Conservation (phyloP, 2,329 filamentous ascomycete genomes). For the Colletotrichum orchidophilum region DNA sequence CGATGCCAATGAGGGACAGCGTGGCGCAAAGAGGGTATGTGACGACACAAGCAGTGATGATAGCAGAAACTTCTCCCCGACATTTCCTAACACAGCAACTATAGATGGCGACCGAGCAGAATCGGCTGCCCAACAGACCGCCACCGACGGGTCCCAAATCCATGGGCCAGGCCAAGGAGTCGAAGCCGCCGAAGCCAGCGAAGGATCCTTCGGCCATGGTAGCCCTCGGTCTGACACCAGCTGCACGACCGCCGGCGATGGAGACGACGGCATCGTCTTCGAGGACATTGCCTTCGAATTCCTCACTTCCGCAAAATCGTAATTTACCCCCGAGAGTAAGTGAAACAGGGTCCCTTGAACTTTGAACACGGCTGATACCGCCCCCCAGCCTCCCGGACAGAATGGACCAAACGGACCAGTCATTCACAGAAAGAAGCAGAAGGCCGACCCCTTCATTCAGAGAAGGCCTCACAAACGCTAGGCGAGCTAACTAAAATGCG, state of each 20-base stretch:
- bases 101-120: constrained; percentile 31
- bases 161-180: constrained; percentile 3
- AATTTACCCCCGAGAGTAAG: constrained; percentile 26
- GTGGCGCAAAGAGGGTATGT: constrained; percentile 54
- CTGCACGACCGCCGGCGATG: constrained; percentile 50
- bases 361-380: constrained; percentile 3
- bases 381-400: constrained; percentile 13
- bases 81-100: constrained; percentile 16
- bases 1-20: constrained; percentile 48
- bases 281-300: constrained; percentile 25
- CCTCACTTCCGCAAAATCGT: constrained; percentile 6
- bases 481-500: neutral
- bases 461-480: constrained; percentile 42
- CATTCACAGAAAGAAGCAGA: constrained; percentile 48
- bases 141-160: constrained; percentile 34
- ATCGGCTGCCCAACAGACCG: constrained; percentile 22
- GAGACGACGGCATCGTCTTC: constrained; percentile 15
- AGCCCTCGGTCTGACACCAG: constrained; percentile 58
- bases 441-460: constrained; percentile 57
- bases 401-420: constrained; percentile 28
- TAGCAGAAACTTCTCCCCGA: neutral
- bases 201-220: constrained; percentile 63
- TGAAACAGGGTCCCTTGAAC: too few species aligned
- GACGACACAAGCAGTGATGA: neutral
- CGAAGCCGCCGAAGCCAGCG: constrained; percentile 39